A percentile compares a stretch with the other conserved stretches of the same genome.
phyloP scores from a whole-genome alignment of 306 rosid species.

The Castanea mollissima region DNA sequence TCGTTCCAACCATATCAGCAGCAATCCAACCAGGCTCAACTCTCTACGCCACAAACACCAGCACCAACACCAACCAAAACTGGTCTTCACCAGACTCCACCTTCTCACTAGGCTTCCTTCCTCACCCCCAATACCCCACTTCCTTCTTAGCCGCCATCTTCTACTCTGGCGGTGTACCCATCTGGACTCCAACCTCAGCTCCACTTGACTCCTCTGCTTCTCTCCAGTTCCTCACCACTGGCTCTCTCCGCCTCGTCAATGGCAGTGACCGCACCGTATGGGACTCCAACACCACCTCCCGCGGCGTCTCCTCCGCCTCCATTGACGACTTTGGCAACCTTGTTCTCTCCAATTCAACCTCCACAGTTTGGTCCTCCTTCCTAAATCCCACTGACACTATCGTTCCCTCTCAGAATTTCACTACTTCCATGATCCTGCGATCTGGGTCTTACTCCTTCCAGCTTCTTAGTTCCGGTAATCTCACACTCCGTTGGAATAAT shows the following conservation, averaged over 20 bases:
- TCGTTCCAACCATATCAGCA: conserved; percentile 5
- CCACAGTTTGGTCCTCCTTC: conserved; percentile 60
- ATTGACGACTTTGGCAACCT: conserved; percentile 49
- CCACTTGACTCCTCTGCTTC: conserved; percentile 52
- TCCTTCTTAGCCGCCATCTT: conserved; percentile 52
- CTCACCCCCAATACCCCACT: conserved; percentile 36
- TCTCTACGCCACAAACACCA: conserved; percentile 41
- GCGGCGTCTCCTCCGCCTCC: conserved; percentile 52
- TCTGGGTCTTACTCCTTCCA: conserved; percentile 53
- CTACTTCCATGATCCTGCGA: conserved; percentile 31
- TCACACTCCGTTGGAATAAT: conserved; percentile 56
- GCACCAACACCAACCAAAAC: conserved; percentile 16
- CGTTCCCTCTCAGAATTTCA: conserved; percentile 59
- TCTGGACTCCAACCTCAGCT: conserved; percentile 55
- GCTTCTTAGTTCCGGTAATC: conserved; percentile 39
- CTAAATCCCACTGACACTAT: conserved; percentile 61
- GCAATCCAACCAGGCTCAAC: conserved; percentile 39
- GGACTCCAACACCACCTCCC: conserved; percentile 53
- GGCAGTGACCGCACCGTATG: conserved; percentile 57
- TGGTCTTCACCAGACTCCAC: conserved; percentile 42
- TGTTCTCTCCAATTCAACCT: conserved; percentile 31
- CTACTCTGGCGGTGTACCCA: conserved; percentile 48
- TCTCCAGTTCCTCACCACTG: conserved; percentile 46
- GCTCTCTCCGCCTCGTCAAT: conserved; percentile 54
- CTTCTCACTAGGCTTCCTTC: conserved; percentile 26